Conservation (phyloP, 169 alveolate species). For the Eimeria sp. region DNA sequence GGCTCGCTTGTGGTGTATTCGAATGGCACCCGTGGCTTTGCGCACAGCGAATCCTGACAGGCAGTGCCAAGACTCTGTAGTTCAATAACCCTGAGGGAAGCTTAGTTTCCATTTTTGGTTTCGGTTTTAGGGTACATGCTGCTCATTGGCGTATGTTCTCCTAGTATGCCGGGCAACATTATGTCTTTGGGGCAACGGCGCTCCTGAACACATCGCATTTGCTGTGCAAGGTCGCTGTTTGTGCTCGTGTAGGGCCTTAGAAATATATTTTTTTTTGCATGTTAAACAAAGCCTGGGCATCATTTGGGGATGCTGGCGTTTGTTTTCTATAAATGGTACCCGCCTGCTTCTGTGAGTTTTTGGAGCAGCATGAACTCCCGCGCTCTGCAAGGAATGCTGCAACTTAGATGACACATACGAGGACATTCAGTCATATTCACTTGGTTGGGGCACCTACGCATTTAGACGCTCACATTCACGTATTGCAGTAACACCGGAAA, state of each 20-base stretch:
- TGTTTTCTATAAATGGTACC: neutral
- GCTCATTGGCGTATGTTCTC: neutral
- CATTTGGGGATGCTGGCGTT: neutral
- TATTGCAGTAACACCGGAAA: neutral
- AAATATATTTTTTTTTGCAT: neutral
- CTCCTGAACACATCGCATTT: neutral
- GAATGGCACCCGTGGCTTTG: neutral
- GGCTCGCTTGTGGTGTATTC: slow-evolving; percentile 16
- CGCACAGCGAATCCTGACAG: neutral
- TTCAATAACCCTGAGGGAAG: neutral
- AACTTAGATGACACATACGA: neutral
- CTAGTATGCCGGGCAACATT: neutral
- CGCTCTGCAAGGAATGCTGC: neutral
- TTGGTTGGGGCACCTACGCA: neutral
- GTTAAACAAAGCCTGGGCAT: neutral
- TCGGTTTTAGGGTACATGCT: neutral
- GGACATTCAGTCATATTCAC: neutral
- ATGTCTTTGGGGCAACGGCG: neutral
- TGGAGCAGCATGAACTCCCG: neutral
- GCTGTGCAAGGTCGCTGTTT: neutral
- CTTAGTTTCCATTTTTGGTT: neutral
- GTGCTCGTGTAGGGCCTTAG: neutral
- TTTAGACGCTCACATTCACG: neutral
- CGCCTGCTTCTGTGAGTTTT: neutral
- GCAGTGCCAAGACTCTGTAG: neutral